A percentile compares a stretch with the other conserved stretches of the same genome.
Conservation (phyloP, 116 monocot genomes). For the Phalaenopsis hybrid region DNA sequence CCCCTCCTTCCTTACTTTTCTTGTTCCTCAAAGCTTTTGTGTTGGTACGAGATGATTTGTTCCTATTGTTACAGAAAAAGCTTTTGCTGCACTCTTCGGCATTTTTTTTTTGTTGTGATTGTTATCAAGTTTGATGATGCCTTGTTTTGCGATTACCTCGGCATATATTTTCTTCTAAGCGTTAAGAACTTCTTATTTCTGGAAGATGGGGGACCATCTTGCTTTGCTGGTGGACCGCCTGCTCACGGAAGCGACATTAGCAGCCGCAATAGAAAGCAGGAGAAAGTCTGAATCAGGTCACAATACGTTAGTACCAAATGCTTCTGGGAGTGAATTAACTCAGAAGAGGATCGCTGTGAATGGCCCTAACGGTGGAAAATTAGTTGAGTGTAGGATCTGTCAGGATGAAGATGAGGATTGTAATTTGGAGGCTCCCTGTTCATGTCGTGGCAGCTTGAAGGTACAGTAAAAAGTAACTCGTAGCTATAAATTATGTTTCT, state of each 20-base stretch:
- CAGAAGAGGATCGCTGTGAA: background rate
- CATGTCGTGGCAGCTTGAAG: constrained; percentile 58
- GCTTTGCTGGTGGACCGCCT: constrained; percentile 31
- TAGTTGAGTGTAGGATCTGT: constrained; percentile 53
- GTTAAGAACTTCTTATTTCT: background rate
- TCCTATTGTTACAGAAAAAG: background rate
- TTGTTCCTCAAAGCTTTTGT: background rate
- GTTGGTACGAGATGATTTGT: background rate
- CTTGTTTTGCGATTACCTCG: background rate
- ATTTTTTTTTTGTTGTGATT: background rate
- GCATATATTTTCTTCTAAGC: background rate
- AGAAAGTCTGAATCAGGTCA: constrained; percentile 7
- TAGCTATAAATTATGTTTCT: background rate
- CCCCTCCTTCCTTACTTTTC: background rate
- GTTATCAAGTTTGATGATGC: background rate
- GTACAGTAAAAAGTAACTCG: constrained; percentile 9
- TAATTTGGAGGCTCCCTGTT: constrained; percentile 53
- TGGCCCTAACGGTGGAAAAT: constrained; percentile 7
- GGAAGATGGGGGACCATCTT: constrained; percentile 39
- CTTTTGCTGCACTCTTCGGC: background rate
- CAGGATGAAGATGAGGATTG: constrained; percentile 46
- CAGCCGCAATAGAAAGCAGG: constrained; percentile 24
- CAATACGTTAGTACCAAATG: background rate
- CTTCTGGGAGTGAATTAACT: constrained; percentile 3
- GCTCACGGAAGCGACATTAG: constrained; percentile 37